phyloP scores from a whole-genome alignment of 1,284 basidiomycete genomes.

The Sporisorium iseilematis-ciliati region DNA sequence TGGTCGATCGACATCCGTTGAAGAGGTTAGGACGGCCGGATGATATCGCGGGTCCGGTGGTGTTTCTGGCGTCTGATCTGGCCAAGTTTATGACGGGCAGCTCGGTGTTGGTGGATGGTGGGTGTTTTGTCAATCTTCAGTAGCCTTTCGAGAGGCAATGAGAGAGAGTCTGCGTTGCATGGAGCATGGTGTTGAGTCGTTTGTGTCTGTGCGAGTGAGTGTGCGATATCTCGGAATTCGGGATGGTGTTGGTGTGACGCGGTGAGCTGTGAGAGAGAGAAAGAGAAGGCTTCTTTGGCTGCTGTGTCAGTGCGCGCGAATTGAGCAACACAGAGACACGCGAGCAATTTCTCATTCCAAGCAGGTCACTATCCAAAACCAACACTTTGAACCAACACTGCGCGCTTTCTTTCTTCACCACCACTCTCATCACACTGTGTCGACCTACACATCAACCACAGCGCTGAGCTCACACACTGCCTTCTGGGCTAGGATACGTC shows the following conservation, averaged over 20 bases:
- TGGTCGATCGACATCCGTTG: constrained; percentile 78
- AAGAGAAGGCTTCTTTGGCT: neutral
- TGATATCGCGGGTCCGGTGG: constrained; percentile 81
- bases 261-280: constrained; percentile 1
- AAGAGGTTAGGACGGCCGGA: constrained; percentile 76
- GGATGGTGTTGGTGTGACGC: constrained; percentile 2
- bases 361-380: neutral
- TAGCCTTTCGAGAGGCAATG: constrained; percentile 62
- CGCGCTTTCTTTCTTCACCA: too few species aligned
- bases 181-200: neutral
- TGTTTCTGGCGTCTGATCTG: constrained; percentile 81
- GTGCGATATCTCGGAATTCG: constrained; percentile 12
- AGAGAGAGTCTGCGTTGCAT: neutral
- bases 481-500: neutral
- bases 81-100: constrained; percentile 80
- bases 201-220: constrained; percentile 2
- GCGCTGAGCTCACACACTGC: neutral
- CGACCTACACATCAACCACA: neutral
- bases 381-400: constrained; percentile 13
- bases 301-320: constrained; percentile 11
- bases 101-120: constrained; percentile 81
- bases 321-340: constrained; percentile 12
- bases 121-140: constrained; percentile 82
- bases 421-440: neutral
- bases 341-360: neutral